phyloP scores from a whole-genome alignment of 352 stramenopile species.

The Phytophthora macrochlamydospora region DNA sequence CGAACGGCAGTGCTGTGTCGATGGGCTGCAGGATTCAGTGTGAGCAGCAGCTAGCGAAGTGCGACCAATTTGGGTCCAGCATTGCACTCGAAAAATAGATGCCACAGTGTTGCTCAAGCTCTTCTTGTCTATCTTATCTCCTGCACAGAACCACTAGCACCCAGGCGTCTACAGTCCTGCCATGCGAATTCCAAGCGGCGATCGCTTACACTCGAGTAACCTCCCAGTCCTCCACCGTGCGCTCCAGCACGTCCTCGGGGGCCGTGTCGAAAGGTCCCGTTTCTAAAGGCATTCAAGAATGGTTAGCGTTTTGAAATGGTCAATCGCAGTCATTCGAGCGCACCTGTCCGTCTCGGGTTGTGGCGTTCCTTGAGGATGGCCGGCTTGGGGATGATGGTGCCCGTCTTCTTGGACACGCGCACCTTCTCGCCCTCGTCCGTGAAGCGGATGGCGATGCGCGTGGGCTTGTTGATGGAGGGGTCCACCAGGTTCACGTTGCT shows the following conservation, averaged over 20 bases:
- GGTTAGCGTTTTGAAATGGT: not conserved
- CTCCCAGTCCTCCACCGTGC: constrained; percentile 81
- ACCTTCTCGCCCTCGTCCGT: constrained; percentile 95
- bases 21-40: constrained; percentile 16
- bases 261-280: constrained; percentile 82
- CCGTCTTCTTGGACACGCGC: constrained; percentile 94
- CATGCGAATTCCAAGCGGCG: not conserved
- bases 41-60: constrained; percentile 18
- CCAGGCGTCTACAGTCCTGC: not conserved
- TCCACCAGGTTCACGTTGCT: constrained; percentile 89
- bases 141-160: constrained; percentile 10
- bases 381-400: constrained; percentile 95
- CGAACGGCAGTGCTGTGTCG: constrained; percentile 13
- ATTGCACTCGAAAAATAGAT: constrained; percentile 24
- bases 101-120: constrained; percentile 8
- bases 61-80: constrained; percentile 1
- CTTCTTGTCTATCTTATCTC: constrained; percentile 42
- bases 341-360: constrained; percentile 81
- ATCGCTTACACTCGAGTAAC: constrained; percentile 60
- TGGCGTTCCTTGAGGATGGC: constrained; percentile 90
- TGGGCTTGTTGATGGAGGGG: constrained; percentile 80
- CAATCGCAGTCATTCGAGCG: not conserved
- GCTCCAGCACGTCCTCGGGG: constrained; percentile 80
- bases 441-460: constrained; percentile 80
- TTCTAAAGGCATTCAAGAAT: constrained; percentile 38